Percentiles rank a stretch among this genome's conserved stretches.
These are phyloP conservation scores for Euphorbia schlechtendalii DNA, from an alignment of 441 rosid genomes.

Conservation along the genomic window DNA sequence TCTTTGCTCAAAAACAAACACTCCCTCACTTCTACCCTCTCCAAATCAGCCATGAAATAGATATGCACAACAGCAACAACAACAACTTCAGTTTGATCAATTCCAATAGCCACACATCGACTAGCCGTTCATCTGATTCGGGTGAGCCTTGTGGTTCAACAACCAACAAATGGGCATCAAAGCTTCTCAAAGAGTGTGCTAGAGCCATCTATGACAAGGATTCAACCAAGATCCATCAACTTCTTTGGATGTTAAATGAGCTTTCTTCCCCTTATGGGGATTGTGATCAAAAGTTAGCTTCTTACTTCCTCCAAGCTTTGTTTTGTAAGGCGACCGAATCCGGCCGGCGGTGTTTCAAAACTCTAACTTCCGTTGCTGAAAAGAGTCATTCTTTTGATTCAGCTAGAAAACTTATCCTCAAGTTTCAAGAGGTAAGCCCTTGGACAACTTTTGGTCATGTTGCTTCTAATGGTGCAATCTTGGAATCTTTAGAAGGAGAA, in stretches of 20 bases:
- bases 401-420: conserved; percentile 55
- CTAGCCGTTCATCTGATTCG: conserved; percentile 49
- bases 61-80: conserved; percentile 34
- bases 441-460: conserved; percentile 83
- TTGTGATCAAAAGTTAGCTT: conserved; percentile 59
- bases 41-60: conserved; percentile 21
- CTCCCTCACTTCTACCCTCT: conserved; percentile 20
- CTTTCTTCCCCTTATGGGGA: conserved; percentile 74
- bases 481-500: conserved; percentile 66
- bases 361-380: conserved; percentile 55
- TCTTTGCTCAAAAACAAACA: conserved; percentile 25
- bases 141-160: conserved; percentile 23
- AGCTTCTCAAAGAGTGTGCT: conserved; percentile 61
- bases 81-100: conserved; percentile 17
- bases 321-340: conserved; percentile 63
- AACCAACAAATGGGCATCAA: conserved; percentile 48
- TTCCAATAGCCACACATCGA: conserved; percentile 35
- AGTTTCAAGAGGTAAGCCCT: conserved; percentile 75
- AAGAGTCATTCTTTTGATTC: conserved; percentile 56
- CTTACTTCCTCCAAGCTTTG: conserved; percentile 65
- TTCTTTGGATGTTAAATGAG: conserved; percentile 71
- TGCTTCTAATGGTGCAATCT: conserved; percentile 63
- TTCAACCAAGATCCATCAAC: conserved; percentile 55
- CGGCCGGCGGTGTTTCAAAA: conserved; percentile 51
- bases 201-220: conserved; percentile 66